A percentile compares a stretch with the other conserved stretches of the same genome.
Evolutionary conservation across 192 early-diverging fungal genomes (phyloP).

Genomic region (Podila horticola): DNA sequence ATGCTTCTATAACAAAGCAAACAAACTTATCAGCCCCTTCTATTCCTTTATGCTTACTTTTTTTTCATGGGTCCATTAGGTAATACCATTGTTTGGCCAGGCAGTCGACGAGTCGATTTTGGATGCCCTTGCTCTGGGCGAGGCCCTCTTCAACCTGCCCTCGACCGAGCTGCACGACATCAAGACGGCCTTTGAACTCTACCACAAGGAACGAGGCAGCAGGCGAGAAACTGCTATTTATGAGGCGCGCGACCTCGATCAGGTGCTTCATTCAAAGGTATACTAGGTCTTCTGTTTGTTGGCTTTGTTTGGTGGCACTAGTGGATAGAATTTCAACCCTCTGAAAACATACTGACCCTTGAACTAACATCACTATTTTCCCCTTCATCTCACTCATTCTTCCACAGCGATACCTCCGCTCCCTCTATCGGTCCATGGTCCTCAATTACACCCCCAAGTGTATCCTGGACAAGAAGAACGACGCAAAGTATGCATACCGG

Average conservation of each 20-base stretch:
- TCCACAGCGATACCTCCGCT: constrained; percentile 9
- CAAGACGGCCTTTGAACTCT: constrained; percentile 11
- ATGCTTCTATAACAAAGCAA: neutral
- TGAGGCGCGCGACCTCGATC: constrained; percentile 25
- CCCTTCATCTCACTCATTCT: neutral
- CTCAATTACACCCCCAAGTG: constrained; percentile 40
- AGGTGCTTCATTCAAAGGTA: constrained; percentile 28
- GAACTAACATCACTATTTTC: neutral
- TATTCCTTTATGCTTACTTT: neutral
- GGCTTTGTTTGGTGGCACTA: too few species aligned
- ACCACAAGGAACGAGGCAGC: constrained; percentile 19
- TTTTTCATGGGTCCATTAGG: constrained; percentile 7
- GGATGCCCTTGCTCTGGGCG: constrained; percentile 28
- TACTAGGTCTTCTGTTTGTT: neutral
- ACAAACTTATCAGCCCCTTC: neutral
- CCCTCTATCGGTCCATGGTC: constrained; percentile 18
- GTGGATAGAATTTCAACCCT: too few species aligned
- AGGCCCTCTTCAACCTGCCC: constrained; percentile 17
- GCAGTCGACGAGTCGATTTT: constrained; percentile 37
- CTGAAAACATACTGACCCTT: too few species aligned
- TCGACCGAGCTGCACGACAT: constrained; percentile 18
- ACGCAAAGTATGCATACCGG: constrained; percentile 41
- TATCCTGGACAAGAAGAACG: constrained; percentile 17
- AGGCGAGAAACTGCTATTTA: constrained; percentile 14
- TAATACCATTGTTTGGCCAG: constrained; percentile 26